Evolutionary conservation across 2,329 filamentous ascomycete species (phyloP).

Genomic region (Alternaria triticimaculans): DNA sequence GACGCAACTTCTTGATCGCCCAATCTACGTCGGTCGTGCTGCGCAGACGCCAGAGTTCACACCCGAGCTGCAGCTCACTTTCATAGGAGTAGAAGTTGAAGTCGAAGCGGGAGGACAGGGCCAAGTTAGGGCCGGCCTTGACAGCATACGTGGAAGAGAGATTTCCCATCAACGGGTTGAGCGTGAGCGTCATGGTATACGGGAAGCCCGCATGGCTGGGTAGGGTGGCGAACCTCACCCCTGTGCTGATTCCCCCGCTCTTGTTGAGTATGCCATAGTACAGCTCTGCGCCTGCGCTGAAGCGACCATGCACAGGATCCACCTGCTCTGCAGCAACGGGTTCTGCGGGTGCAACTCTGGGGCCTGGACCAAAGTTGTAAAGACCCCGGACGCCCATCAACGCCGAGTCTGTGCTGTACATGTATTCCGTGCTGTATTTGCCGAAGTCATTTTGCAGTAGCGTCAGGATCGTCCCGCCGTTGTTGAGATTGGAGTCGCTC

Average conservation of each 20-base stretch:
- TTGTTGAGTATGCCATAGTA: slow-evolving; percentile 98
- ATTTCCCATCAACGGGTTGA: slow-evolving; percentile 94
- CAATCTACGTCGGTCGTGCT: slow-evolving; percentile 52
- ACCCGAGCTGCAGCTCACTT: slow-evolving; percentile 88
- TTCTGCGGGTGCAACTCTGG: slow-evolving; percentile 46
- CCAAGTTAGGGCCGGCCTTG: slow-evolving; percentile 80
- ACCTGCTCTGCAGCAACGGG: slow-evolving; percentile 30
- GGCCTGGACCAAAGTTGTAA: slow-evolving; percentile 90
- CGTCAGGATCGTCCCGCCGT: slow-evolving; percentile 77
- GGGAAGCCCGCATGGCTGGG: slow-evolving; percentile 83
- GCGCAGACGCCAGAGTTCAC: slow-evolving; percentile 84
- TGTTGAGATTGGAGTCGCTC: slow-evolving; percentile 72
- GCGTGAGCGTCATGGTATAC: slow-evolving; percentile 88
- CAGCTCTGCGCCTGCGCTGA: slow-evolving; percentile 89
- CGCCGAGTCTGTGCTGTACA: slow-evolving; percentile 91
- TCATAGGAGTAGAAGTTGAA: slow-evolving; percentile 99
- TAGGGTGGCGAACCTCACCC: slow-evolving; percentile 86
- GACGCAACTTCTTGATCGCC: slow-evolving; percentile 52
- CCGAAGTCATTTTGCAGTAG: slow-evolving; percentile 82
- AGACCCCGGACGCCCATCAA: slow-evolving; percentile 85
- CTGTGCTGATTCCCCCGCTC: slow-evolving; percentile 87
- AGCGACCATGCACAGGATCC: slow-evolving; percentile 75
- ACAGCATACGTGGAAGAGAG: slow-evolving; percentile 91
- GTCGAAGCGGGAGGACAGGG: slow-evolving; percentile 88
- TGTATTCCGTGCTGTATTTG: slow-evolving; percentile 85